A percentile compares a stretch with the other conserved stretches of the same genome.
Conservation (phyloP, 305 asterid species). For the Coffea humblotiana region DNA sequence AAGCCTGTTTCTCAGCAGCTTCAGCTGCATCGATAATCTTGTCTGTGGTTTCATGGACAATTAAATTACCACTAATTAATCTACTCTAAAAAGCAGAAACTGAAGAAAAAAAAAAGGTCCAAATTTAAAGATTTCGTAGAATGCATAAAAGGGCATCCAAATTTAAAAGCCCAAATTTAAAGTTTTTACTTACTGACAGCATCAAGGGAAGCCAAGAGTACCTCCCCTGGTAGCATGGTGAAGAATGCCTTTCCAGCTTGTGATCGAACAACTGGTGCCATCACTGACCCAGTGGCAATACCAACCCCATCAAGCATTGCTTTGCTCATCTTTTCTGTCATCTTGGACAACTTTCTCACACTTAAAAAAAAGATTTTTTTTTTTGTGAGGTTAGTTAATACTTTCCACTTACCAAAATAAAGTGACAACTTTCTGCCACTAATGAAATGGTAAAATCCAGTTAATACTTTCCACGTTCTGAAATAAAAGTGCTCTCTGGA, state of each 20-base stretch:
- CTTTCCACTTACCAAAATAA: not conserved
- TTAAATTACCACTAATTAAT: not conserved
- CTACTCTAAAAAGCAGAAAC: not conserved
- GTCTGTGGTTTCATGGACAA: conserved; percentile 37
- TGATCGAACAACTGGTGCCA: conserved; percentile 63
- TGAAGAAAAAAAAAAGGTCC: not conserved
- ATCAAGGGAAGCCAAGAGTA: conserved; percentile 80
- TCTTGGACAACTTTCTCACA: conserved; percentile 68
- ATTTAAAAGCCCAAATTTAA: not conserved
- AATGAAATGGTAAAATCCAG: not conserved
- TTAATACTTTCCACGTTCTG: not conserved
- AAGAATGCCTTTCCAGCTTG: conserved; percentile 63
- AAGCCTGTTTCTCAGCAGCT: conserved; percentile 83
- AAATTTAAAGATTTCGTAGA: not conserved
- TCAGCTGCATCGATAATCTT: conserved; percentile 81
- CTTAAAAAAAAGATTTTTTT: conserved; percentile 10
- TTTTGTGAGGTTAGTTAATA: not conserved
- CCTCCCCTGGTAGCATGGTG: conserved; percentile 76
- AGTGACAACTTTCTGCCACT: too few relatives aligned
- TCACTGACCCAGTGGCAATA: conserved; percentile 56
- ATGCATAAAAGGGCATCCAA: not conserved
- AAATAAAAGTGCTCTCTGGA: not conserved
- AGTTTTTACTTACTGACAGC: conserved; percentile 53
- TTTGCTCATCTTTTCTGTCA: conserved; percentile 83
- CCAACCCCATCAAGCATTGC: conserved; percentile 72